Conservation (phyloP, 345 rosid species). For the Gossypium australe region DNA sequence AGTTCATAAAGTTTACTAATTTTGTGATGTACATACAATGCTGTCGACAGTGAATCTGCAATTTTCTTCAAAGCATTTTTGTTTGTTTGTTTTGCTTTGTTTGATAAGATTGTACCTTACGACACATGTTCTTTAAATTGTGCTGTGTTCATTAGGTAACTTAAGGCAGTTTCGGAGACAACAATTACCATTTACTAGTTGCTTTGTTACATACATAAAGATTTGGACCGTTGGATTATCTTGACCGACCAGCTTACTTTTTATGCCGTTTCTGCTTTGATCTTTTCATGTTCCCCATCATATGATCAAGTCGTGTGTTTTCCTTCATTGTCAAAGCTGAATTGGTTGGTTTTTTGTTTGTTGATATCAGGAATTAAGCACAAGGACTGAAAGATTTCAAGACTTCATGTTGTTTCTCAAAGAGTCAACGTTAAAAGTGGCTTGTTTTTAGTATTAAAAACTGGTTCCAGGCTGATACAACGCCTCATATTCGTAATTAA, state of each 20-base stretch:
- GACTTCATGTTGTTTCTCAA: not conserved
- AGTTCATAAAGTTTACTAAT: not conserved
- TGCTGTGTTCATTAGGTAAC: slow-evolving; percentile 21
- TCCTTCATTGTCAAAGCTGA: slow-evolving; percentile 9
- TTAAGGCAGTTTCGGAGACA: slow-evolving; percentile 14
- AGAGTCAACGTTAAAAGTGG: not conserved
- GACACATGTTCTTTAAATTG: not conserved
- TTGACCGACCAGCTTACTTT: slow-evolving; percentile 44
- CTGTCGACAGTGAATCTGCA: not conserved
- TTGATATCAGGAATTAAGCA: slow-evolving; percentile 17
- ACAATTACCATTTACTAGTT: not conserved
- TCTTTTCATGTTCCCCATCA: slow-evolving; percentile 2
- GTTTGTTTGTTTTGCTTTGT: not conserved
- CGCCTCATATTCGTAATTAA: not conserved
- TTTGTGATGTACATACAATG: not conserved
- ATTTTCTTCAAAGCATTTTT: not conserved
- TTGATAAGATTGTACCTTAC: slow-evolving; percentile 1
- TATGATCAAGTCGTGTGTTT: slow-evolving; percentile 13
- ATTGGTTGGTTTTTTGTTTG: slow-evolving; percentile 5
- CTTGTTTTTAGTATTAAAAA: not conserved
- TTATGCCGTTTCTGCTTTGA: slow-evolving; percentile 4
- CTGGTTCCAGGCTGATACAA: not conserved
- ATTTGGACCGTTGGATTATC: slow-evolving; percentile 17
- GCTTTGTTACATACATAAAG: not conserved
- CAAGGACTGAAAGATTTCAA: slow-evolving; percentile 7